Percentiles rank a stretch among this genome's conserved stretches.
phyloP scores from a whole-genome alignment of 2,329 filamentous ascomycete genomes.

The Aureobasidium sp. region DNA sequence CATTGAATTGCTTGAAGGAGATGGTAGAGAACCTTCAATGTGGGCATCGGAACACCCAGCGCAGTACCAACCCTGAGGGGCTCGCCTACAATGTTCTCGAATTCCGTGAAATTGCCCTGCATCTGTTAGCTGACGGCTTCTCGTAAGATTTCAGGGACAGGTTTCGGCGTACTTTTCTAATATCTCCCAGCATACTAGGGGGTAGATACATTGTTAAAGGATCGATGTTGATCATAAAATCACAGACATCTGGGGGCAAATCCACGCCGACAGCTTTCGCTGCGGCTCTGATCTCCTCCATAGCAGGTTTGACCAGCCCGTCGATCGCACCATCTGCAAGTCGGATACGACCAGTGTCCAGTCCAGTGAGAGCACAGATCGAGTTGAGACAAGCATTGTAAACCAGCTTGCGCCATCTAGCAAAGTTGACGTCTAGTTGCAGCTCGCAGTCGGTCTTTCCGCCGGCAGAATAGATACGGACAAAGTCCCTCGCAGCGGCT shows the following conservation, averaged over 20 bases:
- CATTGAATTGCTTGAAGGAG: constrained; percentile 42
- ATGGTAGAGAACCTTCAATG: constrained; percentile 40
- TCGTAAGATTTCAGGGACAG: too few species aligned
- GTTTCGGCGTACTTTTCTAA: constrained; percentile 29
- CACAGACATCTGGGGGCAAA: constrained; percentile 36
- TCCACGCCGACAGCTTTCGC: constrained; percentile 32
- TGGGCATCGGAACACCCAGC: constrained; percentile 43
- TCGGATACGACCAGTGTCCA: constrained; percentile 40
- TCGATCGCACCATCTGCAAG: constrained; percentile 29
- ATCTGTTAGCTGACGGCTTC: neutral
- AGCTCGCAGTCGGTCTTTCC: constrained; percentile 36
- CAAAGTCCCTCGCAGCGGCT: constrained; percentile 33
- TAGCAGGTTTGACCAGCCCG: constrained; percentile 40
- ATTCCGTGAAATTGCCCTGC: constrained; percentile 46
- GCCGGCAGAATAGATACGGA: constrained; percentile 35
- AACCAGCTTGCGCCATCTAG: constrained; percentile 42
- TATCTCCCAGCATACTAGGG: constrained; percentile 49
- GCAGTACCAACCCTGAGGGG: constrained; percentile 44
- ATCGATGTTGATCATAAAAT: constrained; percentile 41
- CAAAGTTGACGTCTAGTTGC: constrained; percentile 30
- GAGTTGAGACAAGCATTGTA: constrained; percentile 43
- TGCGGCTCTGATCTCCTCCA: constrained; percentile 41
- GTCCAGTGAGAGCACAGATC: constrained; percentile 40
- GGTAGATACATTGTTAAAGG: constrained; percentile 40
- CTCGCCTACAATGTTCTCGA: constrained; percentile 49